Evolutionary conservation across 257 asterid genomes (phyloP).

Genomic region (Solanum sitiens): DNA sequence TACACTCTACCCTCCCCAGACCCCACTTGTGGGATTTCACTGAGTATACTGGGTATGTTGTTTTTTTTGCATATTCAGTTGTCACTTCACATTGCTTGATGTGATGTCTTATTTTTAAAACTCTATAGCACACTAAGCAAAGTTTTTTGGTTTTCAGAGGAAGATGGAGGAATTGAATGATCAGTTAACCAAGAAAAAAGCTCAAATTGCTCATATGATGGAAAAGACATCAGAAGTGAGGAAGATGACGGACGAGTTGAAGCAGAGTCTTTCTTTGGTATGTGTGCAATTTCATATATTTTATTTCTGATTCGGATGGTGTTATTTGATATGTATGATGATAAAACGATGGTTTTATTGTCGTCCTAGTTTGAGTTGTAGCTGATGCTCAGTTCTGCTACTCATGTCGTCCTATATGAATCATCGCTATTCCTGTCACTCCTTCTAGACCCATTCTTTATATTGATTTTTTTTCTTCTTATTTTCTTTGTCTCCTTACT

Average conservation of each 20-base stretch:
- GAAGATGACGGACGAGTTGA: constrained; percentile 54
- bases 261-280: constrained; percentile 54
- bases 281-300: background rate
- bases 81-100: background rate
- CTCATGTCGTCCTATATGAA: background rate
- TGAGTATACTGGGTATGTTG: background rate
- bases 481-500: background rate
- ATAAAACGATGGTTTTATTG: background rate
- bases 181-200: constrained; percentile 46
- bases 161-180: constrained; percentile 48
- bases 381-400: constrained; percentile 2
- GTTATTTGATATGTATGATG: background rate
- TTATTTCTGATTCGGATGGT: background rate
- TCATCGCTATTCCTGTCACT: background rate
- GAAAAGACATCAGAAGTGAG: constrained; percentile 65
- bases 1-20: background rate
- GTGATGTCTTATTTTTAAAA: background rate
- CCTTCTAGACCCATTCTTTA: background rate
- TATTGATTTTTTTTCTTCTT: background rate
- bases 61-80: background rate
- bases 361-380: background rate
- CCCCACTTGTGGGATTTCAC: background rate
- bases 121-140: background rate
- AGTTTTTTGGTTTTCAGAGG: constrained; percentile 32
- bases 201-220: constrained; percentile 42